phyloP scores from a whole-genome alignment of 1,284 basidiomycete species.

The Thecaphora thlaspeos region DNA sequence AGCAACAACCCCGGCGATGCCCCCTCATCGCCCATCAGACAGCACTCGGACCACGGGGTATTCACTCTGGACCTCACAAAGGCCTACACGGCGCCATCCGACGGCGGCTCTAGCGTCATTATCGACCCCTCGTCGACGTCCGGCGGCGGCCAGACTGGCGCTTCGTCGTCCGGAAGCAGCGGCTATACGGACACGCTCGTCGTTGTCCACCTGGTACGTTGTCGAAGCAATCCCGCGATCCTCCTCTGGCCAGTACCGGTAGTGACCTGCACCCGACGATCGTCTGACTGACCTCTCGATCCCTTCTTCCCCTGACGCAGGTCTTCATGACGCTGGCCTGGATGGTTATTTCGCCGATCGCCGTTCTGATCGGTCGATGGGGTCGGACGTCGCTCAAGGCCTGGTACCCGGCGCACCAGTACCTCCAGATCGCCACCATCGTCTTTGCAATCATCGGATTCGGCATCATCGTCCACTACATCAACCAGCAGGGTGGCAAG shows the following conservation, averaged over 20 bases:
- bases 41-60: conserved; percentile 29
- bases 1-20: conserved; percentile 17
- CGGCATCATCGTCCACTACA: conserved; percentile 63
- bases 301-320: too few relatives aligned
- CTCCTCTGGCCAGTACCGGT: too few relatives aligned
- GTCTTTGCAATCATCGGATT: conserved; percentile 64
- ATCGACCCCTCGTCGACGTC: background rate
- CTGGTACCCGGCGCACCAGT: conserved; percentile 67
- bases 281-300: too few relatives aligned
- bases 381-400: conserved; percentile 63
- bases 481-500: conserved; percentile 5
- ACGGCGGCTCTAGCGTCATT: background rate
- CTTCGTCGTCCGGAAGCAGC: conserved; percentile 5
- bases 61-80: conserved; percentile 43
- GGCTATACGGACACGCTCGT: conserved; percentile 22
- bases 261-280: too few relatives aligned
- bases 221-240: too few relatives aligned
- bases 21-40: conserved; percentile 12
- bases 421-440: conserved; percentile 61
- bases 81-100: conserved; percentile 16
- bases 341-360: conserved; percentile 65
- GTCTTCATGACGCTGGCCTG: conserved; percentile 61
- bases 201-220: conserved; percentile 33
- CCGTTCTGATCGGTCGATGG: conserved; percentile 66
- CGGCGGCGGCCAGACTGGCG: background rate